These are phyloP conservation scores for Amorphotheca resinae DNA, from an alignment of 495 filamentous ascomycete genomes.

Conservation along the genomic window DNA sequence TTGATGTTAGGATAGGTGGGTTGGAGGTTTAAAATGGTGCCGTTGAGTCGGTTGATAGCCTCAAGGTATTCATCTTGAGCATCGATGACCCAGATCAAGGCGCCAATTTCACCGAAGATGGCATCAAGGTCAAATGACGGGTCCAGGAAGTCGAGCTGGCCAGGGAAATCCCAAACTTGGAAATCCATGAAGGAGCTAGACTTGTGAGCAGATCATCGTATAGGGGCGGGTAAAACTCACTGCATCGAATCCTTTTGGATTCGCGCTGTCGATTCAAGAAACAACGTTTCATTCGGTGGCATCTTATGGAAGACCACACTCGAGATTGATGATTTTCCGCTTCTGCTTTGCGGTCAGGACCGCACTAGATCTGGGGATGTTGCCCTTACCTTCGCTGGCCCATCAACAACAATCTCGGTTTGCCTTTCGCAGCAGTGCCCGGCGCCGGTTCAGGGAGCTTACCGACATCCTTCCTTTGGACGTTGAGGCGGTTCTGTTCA, in stretches of 20 bases:
- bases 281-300: slow-evolving; percentile 86
- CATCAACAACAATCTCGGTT: slow-evolving; percentile 87
- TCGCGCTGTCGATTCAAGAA: slow-evolving; percentile 81
- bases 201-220: slow-evolving; percentile 13
- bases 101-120: slow-evolving; percentile 87
- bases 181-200: slow-evolving; percentile 95
- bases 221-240: slow-evolving; percentile 29
- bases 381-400: slow-evolving; percentile 69
- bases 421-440: slow-evolving; percentile 37
- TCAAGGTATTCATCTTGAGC: slow-evolving; percentile 95
- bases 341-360: slow-evolving; percentile 40
- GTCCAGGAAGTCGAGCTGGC: slow-evolving; percentile 82
- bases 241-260: slow-evolving; percentile 90
- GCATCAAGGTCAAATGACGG: slow-evolving; percentile 76
- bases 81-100: slow-evolving; percentile 96
- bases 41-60: slow-evolving; percentile 72
- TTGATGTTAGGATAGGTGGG: slow-evolving; percentile 82
- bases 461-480: slow-evolving; percentile 26
- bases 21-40: slow-evolving; percentile 76
- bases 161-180: slow-evolving; percentile 94
- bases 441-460: slow-evolving; percentile 29
- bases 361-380: not conserved
- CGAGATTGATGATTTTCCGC: slow-evolving; percentile 93
- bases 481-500: slow-evolving; percentile 38
- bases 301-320: slow-evolving; percentile 98